These are phyloP conservation scores for Phytophthora colocasiae DNA, from an alignment of 352 stramenopile species.

Conservation along the genomic window DNA sequence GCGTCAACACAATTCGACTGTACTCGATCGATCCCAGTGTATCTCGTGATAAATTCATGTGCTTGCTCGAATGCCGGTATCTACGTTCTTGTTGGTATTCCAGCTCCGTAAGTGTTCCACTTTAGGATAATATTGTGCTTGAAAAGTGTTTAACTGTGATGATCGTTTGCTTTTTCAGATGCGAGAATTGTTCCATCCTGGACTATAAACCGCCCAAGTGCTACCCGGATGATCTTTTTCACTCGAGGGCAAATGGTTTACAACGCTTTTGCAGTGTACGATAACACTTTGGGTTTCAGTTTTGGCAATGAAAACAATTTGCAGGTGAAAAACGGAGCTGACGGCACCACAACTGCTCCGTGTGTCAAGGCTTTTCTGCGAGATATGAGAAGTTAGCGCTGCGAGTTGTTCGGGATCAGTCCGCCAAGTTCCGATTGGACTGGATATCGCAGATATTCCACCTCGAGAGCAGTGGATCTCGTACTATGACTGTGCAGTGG, in stretches of 20 bases:
- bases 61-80: conserved; percentile 65
- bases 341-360: conserved; percentile 41
- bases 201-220: conserved; percentile 52
- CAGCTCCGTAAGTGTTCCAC: conserved; percentile 40
- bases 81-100: conserved; percentile 76
- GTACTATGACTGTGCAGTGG: conserved; percentile 72
- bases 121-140: neutral
- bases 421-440: conserved; percentile 68
- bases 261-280: conserved; percentile 75
- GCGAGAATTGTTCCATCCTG: conserved; percentile 59
- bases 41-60: too few species aligned
- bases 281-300: conserved; percentile 72
- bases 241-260: conserved; percentile 69
- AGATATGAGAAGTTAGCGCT: conserved; percentile 57
- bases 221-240: conserved; percentile 62
- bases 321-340: conserved; percentile 19
- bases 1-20: conserved; percentile 71
- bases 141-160: neutral
- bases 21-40: too few species aligned
- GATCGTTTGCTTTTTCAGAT: conserved; percentile 21
- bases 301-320: conserved; percentile 70
- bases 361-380: conserved; percentile 71
- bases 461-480: conserved; percentile 61
- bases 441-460: conserved; percentile 69
- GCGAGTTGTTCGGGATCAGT: conserved; percentile 44